Percentiles rank a stretch among this genome's conserved stretches.
These are phyloP conservation scores for Geosmithia putterillii DNA, from an alignment of 2,329 filamentous ascomycete genomes.

Conservation along the genomic window DNA sequence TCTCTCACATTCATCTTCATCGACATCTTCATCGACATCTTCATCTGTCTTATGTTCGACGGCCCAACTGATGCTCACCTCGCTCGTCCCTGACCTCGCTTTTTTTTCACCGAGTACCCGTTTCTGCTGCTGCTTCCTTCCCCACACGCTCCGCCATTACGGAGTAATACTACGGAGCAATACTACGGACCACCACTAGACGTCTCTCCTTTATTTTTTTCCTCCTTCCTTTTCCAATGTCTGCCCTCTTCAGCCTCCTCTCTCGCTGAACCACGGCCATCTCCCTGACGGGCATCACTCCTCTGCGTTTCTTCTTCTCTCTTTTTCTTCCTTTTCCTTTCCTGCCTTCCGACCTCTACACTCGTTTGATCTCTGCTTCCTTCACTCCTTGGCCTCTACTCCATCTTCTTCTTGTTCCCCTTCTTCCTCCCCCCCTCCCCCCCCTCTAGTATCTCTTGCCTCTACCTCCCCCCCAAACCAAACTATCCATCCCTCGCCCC, in stretches of 20 bases:
- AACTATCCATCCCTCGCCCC: background rate
- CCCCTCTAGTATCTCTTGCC: background rate
- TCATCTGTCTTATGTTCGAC: background rate
- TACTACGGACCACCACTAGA: no score
- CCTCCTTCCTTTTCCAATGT: background rate
- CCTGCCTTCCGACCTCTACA: background rate
- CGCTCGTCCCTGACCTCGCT: background rate
- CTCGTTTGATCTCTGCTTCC: background rate
- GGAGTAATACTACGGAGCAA: no score
- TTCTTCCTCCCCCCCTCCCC: background rate
- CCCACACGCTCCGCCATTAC: background rate
- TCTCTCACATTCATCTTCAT: no score
- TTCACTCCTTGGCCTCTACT: background rate
- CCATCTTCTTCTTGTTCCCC: background rate
- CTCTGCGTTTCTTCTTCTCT: no score
- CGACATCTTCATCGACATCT: background rate
- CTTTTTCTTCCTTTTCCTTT: background rate
- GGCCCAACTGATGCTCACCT: background rate
- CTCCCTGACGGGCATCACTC: no score
- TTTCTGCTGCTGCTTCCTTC: background rate
- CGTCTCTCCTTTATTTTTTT: background rate
- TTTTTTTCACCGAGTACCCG: no score
- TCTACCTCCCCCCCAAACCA: no score
- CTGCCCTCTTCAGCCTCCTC: no score
- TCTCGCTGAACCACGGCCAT: no score